Evolutionary conservation across 331 rosid species (phyloP).

Genomic region (Prunus yedoensis): DNA sequence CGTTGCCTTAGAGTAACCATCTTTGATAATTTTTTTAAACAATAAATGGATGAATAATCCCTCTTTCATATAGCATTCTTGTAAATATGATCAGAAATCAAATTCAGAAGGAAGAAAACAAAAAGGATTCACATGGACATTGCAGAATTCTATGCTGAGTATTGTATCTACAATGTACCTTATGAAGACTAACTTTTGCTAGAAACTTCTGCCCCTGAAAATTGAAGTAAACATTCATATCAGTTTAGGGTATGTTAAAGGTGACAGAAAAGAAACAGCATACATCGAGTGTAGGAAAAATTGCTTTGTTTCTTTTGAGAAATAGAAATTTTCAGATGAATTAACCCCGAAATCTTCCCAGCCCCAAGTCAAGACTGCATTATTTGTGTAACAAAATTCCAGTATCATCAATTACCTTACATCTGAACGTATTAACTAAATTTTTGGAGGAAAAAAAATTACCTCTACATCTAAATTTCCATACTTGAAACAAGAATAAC

Average conservation of each 20-base stretch:
- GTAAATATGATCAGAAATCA: slow-evolving; percentile 1
- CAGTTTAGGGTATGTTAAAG: slow-evolving; percentile 23
- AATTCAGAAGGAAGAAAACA: slow-evolving; percentile 13
- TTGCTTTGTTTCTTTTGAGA: too few relatives aligned
- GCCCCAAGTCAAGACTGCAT: too few relatives aligned
- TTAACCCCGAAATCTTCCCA: too few relatives aligned
- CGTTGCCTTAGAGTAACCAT: neutral
- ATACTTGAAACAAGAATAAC: neutral
- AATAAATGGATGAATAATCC: too few relatives aligned
- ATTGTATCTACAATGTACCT: slow-evolving; percentile 42
- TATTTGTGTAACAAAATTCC: too few relatives aligned
- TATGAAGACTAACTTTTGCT: slow-evolving; percentile 66
- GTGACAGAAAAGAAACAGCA: slow-evolving; percentile 11
- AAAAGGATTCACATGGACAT: slow-evolving; percentile 8
- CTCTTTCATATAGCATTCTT: too few relatives aligned
- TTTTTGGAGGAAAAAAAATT: too few relatives aligned
- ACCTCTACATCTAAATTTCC: neutral
- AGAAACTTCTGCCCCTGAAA: slow-evolving; percentile 78
- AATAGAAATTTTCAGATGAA: too few relatives aligned
- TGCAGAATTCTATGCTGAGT: slow-evolving; percentile 18
- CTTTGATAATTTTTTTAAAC: too few relatives aligned
- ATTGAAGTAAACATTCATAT: slow-evolving; percentile 22
- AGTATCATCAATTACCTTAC: too few relatives aligned
- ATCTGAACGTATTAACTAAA: too few relatives aligned
- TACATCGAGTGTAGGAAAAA: too few relatives aligned